phyloP scores from a whole-genome alignment of 805 yeast species.

The Torulaspora maleeae region DNA sequence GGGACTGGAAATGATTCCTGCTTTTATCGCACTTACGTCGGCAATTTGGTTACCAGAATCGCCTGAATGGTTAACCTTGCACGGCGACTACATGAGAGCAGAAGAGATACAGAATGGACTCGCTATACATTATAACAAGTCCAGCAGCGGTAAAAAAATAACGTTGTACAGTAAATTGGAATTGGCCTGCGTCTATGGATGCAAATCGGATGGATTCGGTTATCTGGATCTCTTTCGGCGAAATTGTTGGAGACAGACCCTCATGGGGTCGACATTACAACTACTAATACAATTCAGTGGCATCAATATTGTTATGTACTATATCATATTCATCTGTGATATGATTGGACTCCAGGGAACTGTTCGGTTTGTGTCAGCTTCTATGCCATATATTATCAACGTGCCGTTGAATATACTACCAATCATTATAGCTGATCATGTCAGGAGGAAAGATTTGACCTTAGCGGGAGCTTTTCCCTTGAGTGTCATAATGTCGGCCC shows the following conservation, averaged over 20 bases:
- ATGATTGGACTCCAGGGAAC: slow-evolving; percentile 43
- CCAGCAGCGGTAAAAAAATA: slow-evolving; percentile 5
- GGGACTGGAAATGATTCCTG: slow-evolving; percentile 55
- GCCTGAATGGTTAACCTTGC: slow-evolving; percentile 50
- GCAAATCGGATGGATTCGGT: slow-evolving; percentile 10
- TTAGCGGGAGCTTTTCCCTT: slow-evolving; percentile 42
- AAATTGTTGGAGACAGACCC: slow-evolving; percentile 35
- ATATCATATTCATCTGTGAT: slow-evolving; percentile 44
- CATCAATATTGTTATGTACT: slow-evolving; percentile 42
- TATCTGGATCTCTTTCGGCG: slow-evolving; percentile 34
- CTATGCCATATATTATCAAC: slow-evolving; percentile 40
- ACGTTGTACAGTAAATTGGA: slow-evolving; percentile 17
- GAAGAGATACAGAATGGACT: slow-evolving; percentile 36
- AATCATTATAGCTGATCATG: slow-evolving; percentile 39
- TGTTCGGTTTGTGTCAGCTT: slow-evolving; percentile 34
- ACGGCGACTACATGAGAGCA: slow-evolving; percentile 38
- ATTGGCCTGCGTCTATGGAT: slow-evolving; percentile 15
- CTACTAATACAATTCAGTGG: slow-evolving; percentile 44
- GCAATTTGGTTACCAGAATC: slow-evolving; percentile 40
- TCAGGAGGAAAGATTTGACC: slow-evolving; percentile 46
- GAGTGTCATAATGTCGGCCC: slow-evolving; percentile 35
- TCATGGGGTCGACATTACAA: slow-evolving; percentile 40
- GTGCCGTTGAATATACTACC: slow-evolving; percentile 44
- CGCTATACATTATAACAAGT: slow-evolving; percentile 19
- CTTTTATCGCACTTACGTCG: slow-evolving; percentile 17